Conservation (phyloP, 225 moss, liverwort and hornwort genomes). For the Pseudoscleropodium purum region DNA sequence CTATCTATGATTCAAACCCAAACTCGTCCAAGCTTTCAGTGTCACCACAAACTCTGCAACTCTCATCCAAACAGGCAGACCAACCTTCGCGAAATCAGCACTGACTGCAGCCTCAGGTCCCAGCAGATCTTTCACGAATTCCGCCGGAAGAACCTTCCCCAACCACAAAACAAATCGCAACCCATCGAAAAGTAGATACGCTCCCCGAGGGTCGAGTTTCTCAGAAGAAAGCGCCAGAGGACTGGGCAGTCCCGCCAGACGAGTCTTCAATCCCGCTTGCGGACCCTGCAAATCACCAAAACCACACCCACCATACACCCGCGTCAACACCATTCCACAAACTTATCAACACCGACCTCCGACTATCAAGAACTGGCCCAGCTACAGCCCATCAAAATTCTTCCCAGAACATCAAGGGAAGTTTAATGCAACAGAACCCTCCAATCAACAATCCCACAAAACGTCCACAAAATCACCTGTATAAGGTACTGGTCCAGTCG, state of each 20-base stretch:
- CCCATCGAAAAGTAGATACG: constrained; percentile 68
- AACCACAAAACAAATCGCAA: constrained; percentile 82
- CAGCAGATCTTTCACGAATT: constrained; percentile 62
- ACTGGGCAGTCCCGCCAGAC: constrained; percentile 41
- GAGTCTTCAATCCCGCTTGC: constrained; percentile 21
- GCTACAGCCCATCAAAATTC: no score
- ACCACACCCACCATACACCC: background rate
- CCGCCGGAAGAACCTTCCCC: constrained; percentile 67
- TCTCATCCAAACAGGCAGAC: background rate
- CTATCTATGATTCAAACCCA: background rate
- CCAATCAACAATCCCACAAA: background rate
- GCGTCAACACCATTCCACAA: background rate
- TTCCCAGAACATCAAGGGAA: no score
- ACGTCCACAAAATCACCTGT: background rate
- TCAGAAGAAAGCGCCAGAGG: constrained; percentile 47
- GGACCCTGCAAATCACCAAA: constrained; percentile 34
- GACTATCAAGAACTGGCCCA: background rate
- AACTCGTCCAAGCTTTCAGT: background rate
- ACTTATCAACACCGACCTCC: background rate
- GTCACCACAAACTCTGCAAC: background rate
- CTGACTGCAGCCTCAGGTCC: constrained; percentile 62
- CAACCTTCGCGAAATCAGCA: constrained; percentile 66
- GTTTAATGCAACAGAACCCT: background rate
- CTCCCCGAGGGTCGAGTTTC: constrained; percentile 79
- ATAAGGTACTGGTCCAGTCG: no score